phyloP scores from a whole-genome alignment of 495 filamentous ascomycete genomes.

The Trichoderma asperelloides region DNA sequence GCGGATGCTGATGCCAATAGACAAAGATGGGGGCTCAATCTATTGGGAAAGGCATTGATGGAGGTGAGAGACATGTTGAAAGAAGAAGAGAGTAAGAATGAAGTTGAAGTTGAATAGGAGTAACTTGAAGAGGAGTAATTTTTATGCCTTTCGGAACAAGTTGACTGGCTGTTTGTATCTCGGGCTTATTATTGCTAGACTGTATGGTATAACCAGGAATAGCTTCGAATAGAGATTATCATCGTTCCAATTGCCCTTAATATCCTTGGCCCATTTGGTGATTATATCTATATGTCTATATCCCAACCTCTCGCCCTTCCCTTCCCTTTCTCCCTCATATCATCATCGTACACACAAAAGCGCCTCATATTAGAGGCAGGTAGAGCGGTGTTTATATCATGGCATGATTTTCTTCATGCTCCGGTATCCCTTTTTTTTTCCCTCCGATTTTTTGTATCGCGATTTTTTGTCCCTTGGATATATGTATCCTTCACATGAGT shows the following conservation, averaged over 20 bases:
- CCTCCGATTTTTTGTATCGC: not conserved
- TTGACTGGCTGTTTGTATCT: not conserved
- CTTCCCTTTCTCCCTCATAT: not conserved
- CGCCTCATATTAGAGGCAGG: not conserved
- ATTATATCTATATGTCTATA: slow-evolving; percentile 5
- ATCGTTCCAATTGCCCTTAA: not conserved
- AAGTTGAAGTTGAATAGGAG: slow-evolving; percentile 11
- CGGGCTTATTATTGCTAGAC: not conserved
- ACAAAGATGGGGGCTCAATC: slow-evolving; percentile 54
- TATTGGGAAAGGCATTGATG: slow-evolving; percentile 50
- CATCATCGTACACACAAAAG: not conserved
- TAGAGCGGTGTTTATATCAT: slow-evolving; percentile 7
- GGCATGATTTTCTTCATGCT: not conserved
- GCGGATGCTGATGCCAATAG: slow-evolving; percentile 38
- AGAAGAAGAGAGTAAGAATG: slow-evolving; percentile 31
- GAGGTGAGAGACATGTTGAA: slow-evolving; percentile 38
- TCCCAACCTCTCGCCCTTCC: not conserved
- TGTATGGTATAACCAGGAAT: not conserved
- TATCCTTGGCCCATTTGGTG: not conserved
- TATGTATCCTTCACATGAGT: slow-evolving; percentile 2
- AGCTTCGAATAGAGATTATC: not conserved
- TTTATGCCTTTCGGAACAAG: not conserved
- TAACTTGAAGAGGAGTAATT: slow-evolving; percentile 2
- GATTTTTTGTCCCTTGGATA: slow-evolving; percentile 1
- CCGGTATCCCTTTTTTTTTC: not conserved